phyloP scores from a whole-genome alignment of 768 basidiomycete genomes.

The Boletus edulis region DNA sequence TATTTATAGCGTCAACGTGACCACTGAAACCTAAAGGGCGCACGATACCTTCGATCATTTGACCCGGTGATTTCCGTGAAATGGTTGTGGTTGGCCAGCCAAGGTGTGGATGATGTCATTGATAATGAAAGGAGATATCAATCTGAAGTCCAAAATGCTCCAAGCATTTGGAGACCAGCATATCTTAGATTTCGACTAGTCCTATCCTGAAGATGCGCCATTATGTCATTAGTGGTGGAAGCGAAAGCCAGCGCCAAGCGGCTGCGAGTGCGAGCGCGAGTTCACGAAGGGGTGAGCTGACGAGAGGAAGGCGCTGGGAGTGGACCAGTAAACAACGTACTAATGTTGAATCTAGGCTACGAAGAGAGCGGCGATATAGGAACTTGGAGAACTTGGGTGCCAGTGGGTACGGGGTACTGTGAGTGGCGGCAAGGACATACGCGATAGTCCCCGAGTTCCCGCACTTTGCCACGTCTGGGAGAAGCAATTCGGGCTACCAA shows the following conservation, averaged over 20 bases:
- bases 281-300: too few species aligned
- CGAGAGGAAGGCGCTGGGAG: too few species aligned
- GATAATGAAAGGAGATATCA: not conserved
- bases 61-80: constrained; percentile 42
- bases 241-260: too few species aligned
- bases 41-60: constrained; percentile 48
- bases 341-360: too few species aligned
- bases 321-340: too few species aligned
- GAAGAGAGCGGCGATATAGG: constrained; percentile 80
- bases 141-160: constrained; percentile 3
- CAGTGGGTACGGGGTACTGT: not conserved
- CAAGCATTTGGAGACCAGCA: not conserved
- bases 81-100: constrained; percentile 4
- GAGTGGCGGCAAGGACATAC: constrained; percentile 15
- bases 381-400: constrained; percentile 73
- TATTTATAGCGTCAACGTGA: too few species aligned
- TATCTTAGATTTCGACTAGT: constrained; percentile 49
- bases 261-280: too few species aligned
- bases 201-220: constrained; percentile 47
- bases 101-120: not conserved
- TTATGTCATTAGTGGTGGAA: not conserved
- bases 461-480: too few species aligned
- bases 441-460: constrained; percentile 59
- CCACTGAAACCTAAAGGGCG: constrained; percentile 30
- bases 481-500: too few species aligned